These are phyloP conservation scores for Kuraishia floccosa DNA, from an alignment of 805 yeast species.

Conservation along the genomic window DNA sequence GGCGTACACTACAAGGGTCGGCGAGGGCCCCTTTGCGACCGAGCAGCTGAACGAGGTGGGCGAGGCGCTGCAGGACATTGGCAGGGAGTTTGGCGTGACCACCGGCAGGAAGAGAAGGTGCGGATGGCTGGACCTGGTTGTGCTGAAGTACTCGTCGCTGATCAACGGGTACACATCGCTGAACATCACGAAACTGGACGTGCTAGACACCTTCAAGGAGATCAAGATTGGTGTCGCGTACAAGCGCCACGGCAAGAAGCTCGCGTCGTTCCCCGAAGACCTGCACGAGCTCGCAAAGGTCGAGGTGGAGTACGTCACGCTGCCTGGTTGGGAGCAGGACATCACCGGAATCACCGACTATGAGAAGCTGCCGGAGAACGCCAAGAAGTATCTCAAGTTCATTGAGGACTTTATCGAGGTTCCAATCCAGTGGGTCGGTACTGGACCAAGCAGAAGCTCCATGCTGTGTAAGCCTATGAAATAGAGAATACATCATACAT, in stretches of 20 bases:
- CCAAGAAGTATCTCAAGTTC: constrained; percentile 71
- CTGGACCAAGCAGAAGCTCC: constrained; percentile 93
- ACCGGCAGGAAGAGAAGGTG: constrained; percentile 99
- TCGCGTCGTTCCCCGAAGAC: constrained; percentile 89
- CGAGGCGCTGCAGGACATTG: constrained; percentile 78
- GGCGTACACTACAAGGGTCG: constrained; percentile 98
- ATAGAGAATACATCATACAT: too few relatives aligned
- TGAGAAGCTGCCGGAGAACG: constrained; percentile 79
- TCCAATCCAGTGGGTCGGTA: constrained; percentile 95
- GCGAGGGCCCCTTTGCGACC: constrained; percentile 99
- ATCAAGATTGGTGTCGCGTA: constrained; percentile 84
- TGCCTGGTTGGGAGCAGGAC: constrained; percentile 91
- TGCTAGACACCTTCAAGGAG: constrained; percentile 80
- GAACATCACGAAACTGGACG: constrained; percentile 93
- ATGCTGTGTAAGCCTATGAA: constrained; percentile 83
- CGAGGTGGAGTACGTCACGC: constrained; percentile 82
- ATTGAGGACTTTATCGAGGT: constrained; percentile 80
- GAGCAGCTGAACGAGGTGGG: constrained; percentile 88
- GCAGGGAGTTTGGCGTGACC: constrained; percentile 96
- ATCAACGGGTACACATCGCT: constrained; percentile 93
- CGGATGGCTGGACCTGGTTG: constrained; percentile 97
- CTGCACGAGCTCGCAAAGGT: constrained; percentile 71
- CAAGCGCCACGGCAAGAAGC: constrained; percentile 62
- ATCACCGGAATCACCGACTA: constrained; percentile 62
- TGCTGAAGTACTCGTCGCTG: constrained; percentile 78